These are phyloP conservation scores for Suhomyces taliae DNA, from an alignment of 1,139 yeast species.

Conservation along the genomic window DNA sequence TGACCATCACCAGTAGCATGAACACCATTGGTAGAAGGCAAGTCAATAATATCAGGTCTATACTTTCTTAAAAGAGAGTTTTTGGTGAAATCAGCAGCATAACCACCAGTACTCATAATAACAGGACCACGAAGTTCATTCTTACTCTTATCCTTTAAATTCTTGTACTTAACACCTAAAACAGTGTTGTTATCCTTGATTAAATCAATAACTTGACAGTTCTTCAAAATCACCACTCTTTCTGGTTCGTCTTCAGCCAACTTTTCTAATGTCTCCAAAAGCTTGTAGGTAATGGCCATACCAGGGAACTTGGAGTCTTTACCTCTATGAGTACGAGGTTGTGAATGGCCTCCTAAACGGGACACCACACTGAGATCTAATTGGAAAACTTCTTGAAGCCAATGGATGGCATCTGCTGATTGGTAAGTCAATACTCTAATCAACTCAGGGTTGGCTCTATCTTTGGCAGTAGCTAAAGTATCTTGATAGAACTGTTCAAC, in stretches of 20 bases:
- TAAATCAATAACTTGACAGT: constrained; percentile 58
- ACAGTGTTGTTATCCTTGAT: constrained; percentile 36
- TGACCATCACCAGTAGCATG: constrained; percentile 83
- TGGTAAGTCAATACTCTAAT: constrained; percentile 52
- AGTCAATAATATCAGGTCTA: constrained; percentile 60
- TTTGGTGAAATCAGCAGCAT: constrained; percentile 59
- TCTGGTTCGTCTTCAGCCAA: constrained; percentile 50
- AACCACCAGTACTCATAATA: constrained; percentile 81
- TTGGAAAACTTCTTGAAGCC: constrained; percentile 66
- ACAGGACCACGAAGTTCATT: constrained; percentile 52
- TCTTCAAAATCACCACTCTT: constrained; percentile 51
- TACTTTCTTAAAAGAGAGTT: constrained; percentile 51
- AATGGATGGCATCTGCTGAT: constrained; percentile 63
- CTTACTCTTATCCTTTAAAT: constrained; percentile 35
- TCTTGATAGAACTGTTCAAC: constrained; percentile 63
- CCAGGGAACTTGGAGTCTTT: constrained; percentile 70
- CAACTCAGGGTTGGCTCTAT: constrained; percentile 55
- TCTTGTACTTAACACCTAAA: constrained; percentile 50
- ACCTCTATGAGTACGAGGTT: constrained; percentile 74
- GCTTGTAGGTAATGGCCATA: constrained; percentile 67
- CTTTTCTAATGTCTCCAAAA: constrained; percentile 55
- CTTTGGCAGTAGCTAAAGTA: constrained; percentile 64
- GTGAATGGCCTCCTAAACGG: constrained; percentile 73
- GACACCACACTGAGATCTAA: constrained; percentile 66
- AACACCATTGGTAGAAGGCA: constrained; percentile 73